A percentile compares a stretch with the other conserved stretches of the same genome.
Conservation (phyloP, 2,329 filamentous ascomycete species). For the Amylocarpus encephaloides region DNA sequence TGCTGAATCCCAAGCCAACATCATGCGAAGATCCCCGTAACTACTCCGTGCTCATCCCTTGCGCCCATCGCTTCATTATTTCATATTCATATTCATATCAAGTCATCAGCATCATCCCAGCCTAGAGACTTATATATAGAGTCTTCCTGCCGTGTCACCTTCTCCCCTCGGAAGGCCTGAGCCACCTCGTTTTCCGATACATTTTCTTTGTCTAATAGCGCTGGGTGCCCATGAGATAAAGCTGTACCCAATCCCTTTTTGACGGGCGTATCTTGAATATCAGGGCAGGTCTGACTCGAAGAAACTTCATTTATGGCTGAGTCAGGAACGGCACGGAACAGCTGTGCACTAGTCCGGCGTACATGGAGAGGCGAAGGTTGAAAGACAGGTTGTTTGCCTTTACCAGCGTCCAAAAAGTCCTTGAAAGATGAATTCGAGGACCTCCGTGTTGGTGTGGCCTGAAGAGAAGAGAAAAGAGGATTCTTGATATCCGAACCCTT, state of each 20-base stretch:
- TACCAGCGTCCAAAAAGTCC: not conserved
- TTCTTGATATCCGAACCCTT: conserved; percentile 11
- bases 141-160: conserved; percentile 13
- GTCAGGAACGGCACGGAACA: conserved; percentile 24
- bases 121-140: conserved; percentile 33
- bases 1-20: not conserved
- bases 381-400: conserved; percentile 1
- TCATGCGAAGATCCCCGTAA: too few relatives aligned
- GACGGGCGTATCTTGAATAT: conserved; percentile 24
- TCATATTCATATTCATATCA: conserved; percentile 17
- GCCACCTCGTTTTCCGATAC: not conserved
- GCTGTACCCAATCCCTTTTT: conserved; percentile 16
- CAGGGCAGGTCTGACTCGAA: not conserved
- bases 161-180: not conserved
- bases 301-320: conserved; percentile 14
- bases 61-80: too few relatives aligned
- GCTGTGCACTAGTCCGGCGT: conserved; percentile 23
- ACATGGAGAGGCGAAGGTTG: conserved; percentile 24
- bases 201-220: conserved; percentile 10
- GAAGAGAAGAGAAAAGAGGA: conserved; percentile 20
- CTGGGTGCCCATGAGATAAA: conserved; percentile 18
- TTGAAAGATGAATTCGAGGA: not conserved
- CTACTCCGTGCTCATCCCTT: too few relatives aligned
- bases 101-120: conserved; percentile 32
- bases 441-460: conserved; percentile 28